Evolutionary conservation across 2,329 filamentous ascomycete genomes (phyloP).

Genomic region (Huntiella abstrusa): DNA sequence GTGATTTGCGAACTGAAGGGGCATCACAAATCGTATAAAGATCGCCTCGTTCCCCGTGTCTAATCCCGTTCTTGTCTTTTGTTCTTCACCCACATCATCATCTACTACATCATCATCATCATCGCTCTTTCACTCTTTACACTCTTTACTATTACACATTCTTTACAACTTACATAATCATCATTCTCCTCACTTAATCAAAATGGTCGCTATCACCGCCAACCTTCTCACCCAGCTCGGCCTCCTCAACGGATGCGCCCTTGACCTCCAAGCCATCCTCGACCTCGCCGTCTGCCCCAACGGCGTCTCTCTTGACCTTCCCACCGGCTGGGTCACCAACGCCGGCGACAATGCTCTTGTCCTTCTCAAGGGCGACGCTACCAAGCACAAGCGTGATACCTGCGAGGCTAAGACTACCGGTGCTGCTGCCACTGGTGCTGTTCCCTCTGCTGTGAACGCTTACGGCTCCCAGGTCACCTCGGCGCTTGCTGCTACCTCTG

Average conservation of each 20-base stretch:
- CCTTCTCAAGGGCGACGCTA: neutral
- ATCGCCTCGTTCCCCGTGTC: neutral
- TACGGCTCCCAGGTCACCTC: neutral
- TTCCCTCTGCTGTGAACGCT: too few species aligned
- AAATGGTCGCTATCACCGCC: slow-evolving; percentile 10
- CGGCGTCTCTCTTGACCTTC: neutral
- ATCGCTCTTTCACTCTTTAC: neutral
- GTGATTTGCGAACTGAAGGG: neutral
- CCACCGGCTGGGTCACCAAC: neutral
- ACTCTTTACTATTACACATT: neutral
- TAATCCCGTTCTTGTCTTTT: neutral
- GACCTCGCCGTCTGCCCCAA: slow-evolving; percentile 2
- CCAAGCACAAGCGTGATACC: slow-evolving; percentile 7
- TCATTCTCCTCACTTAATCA: neutral
- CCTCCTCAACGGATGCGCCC: slow-evolving; percentile 7
- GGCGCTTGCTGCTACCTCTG: neutral
- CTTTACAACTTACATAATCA: neutral
- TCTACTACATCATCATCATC: slow-evolving; percentile 4
- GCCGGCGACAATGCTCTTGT: neutral
- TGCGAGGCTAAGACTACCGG: neutral
- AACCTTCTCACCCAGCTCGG: slow-evolving; percentile 5
- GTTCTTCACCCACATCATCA: slow-evolving; percentile 11
- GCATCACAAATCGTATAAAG: slow-evolving; percentile 8
- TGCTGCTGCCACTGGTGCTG: neutral
- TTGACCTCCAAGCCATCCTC: slow-evolving; percentile 5